Evolutionary conservation across 805 yeast genomes (phyloP).

Genomic region (Babjeviella inositovora): DNA sequence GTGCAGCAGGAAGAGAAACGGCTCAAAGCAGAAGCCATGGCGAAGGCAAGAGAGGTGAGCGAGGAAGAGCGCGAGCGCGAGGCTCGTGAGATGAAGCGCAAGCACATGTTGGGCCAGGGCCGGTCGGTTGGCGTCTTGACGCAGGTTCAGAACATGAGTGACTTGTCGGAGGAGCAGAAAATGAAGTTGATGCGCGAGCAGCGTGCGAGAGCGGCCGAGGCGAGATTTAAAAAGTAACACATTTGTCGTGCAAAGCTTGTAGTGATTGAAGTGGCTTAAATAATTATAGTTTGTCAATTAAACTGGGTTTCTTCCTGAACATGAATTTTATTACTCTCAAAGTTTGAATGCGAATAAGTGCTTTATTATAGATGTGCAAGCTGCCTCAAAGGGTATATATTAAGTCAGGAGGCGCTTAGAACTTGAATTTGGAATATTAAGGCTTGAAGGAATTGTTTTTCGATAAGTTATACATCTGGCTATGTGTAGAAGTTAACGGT

Average conservation of each 20-base stretch:
- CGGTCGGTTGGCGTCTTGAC: slow-evolving; percentile 8
- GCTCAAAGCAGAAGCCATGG: slow-evolving; percentile 21
- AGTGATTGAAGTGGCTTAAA: neutral
- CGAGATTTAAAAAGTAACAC: slow-evolving; percentile 30
- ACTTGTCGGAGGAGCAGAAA: slow-evolving; percentile 61
- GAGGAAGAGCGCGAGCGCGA: slow-evolving; percentile 20
- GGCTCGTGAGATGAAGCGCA: slow-evolving; percentile 6
- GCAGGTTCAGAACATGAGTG: slow-evolving; percentile 27
- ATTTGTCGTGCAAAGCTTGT: neutral
- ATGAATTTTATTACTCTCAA: no score
- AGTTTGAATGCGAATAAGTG: no score
- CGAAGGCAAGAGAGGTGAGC: slow-evolving; percentile 20
- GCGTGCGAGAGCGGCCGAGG: slow-evolving; percentile 94
- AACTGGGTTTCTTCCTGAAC: no score
- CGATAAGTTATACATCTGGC: no score
- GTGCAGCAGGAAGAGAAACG: slow-evolving; percentile 15
- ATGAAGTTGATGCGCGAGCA: slow-evolving; percentile 80
- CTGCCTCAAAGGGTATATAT: no score
- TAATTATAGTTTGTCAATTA: no score
- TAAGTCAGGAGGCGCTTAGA: no score
- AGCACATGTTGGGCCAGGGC: slow-evolving; percentile 17
- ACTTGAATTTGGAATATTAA: no score
- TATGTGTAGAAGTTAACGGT: no score
- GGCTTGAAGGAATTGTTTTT: no score
- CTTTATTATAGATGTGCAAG: no score